Evolutionary conservation across 2,329 filamentous ascomycete species (phyloP).

Genomic region (Didymella pomorum): DNA sequence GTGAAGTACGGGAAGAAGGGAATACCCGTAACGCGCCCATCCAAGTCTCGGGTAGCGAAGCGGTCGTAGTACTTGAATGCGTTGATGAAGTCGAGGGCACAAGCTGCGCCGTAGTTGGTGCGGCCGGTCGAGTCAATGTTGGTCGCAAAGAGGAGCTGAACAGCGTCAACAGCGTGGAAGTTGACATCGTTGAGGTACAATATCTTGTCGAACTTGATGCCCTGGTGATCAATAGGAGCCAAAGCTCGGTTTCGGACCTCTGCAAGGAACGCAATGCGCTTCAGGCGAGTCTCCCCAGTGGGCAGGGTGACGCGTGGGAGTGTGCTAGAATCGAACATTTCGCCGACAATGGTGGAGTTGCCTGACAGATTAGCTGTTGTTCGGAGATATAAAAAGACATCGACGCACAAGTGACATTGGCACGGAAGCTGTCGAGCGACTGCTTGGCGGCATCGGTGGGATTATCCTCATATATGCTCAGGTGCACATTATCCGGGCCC

Average conservation of each 20-base stretch:
- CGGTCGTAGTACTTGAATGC: conserved; percentile 77
- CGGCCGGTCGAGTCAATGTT: conserved; percentile 62
- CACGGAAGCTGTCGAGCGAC: conserved; percentile 63
- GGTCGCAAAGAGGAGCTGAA: conserved; percentile 70
- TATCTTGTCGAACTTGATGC: conserved; percentile 66
- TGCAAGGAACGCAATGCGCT: conserved; percentile 77
- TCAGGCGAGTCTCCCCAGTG: conserved; percentile 68
- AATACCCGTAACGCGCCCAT: conserved; percentile 69
- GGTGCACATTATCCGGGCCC: conserved; percentile 71
- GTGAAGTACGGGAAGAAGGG: conserved; percentile 75
- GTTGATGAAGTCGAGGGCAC: conserved; percentile 73
- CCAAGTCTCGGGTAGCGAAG: conserved; percentile 73
- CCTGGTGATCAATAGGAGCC: conserved; percentile 64
- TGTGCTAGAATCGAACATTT: conserved; percentile 63
- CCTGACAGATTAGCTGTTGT: conserved; percentile 40
- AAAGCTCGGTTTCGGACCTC: conserved; percentile 76
- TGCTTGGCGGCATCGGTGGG: conserved; percentile 64
- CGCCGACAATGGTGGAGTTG: conserved; percentile 63
- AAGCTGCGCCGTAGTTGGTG: conserved; percentile 70
- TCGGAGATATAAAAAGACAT: not conserved
- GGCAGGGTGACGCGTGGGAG: conserved; percentile 69
- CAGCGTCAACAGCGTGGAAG: conserved; percentile 66
- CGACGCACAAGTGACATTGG: conserved; percentile 56
- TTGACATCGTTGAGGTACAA: conserved; percentile 73
- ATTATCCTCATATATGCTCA: conserved; percentile 79